A percentile compares a stretch with the other conserved stretches of the same genome.
Evolutionary conservation across 148 eudicot species (phyloP).

Genomic region (Amaranthus hypochondriacus): DNA sequence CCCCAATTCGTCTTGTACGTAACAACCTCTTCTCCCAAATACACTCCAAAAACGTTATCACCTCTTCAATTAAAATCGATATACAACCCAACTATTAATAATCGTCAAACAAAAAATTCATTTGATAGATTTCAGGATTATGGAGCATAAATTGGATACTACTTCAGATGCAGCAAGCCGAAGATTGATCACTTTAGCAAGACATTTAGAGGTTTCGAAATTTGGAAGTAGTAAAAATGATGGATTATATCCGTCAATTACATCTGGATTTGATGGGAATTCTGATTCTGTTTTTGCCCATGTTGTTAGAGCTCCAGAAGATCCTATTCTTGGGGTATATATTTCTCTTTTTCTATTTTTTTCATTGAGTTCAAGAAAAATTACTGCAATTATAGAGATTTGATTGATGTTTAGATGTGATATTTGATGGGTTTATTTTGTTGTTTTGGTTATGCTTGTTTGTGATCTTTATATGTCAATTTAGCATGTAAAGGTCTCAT

Average conservation of each 20-base stretch:
- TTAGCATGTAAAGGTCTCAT: background rate
- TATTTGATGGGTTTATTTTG: constrained; percentile 5
- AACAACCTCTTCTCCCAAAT: constrained; percentile 1
- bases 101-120: background rate
- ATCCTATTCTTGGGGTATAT: constrained; percentile 90
- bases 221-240: constrained; percentile 13
- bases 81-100: background rate
- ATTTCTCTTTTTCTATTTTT: constrained; percentile 2
- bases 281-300: constrained; percentile 73
- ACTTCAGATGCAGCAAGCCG: constrained; percentile 33
- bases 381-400: background rate
- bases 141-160: background rate
- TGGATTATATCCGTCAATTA: constrained; percentile 37
- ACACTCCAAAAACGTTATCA: background rate
- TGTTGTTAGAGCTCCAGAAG: constrained; percentile 80
- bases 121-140: background rate
- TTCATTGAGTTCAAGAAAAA: background rate
- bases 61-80: background rate
- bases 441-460: background rate
- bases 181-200: constrained; percentile 46
- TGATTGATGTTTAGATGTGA: background rate
- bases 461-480: background rate
- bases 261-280: constrained; percentile 37
- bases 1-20: constrained; percentile 23
- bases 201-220: constrained; percentile 49